Percentiles rank a stretch among this genome's conserved stretches.
Evolutionary conservation across 176 grass and related monocot species (phyloP).

Genomic region (Canna indica): DNA sequence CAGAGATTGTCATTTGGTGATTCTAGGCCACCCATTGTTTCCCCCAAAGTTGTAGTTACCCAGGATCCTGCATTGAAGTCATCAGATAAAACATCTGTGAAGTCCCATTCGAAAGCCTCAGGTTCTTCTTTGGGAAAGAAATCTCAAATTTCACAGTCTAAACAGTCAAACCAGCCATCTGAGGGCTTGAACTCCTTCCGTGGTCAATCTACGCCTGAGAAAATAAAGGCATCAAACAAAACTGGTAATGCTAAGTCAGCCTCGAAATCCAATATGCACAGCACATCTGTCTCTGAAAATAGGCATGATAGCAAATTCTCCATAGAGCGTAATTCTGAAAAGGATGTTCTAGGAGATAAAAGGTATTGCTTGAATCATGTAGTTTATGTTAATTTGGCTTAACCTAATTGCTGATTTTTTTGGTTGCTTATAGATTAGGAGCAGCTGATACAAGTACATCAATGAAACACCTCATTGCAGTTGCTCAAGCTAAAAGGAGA

Average conservation of each 20-base stretch:
- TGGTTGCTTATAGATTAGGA: constrained; percentile 30
- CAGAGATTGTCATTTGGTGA: constrained; percentile 10
- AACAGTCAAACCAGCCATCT: constrained; percentile 30
- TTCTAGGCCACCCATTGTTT: constrained; percentile 28
- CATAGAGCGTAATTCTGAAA: constrained; percentile 29
- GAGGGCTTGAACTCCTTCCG: constrained; percentile 37
- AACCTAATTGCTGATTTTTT: constrained; percentile 18
- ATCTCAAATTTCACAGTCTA: constrained; percentile 46
- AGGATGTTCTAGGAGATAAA: constrained; percentile 22
- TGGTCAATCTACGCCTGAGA: constrained; percentile 32
- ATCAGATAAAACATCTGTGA: constrained; percentile 38
- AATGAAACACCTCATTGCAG: constrained; percentile 97
- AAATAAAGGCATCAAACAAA: constrained; percentile 34
- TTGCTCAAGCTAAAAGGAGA: constrained; percentile 43
- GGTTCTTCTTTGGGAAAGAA: constrained; percentile 51
- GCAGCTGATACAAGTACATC: constrained; percentile 33
- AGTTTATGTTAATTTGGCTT: constrained; percentile 19
- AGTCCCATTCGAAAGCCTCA: constrained; percentile 28
- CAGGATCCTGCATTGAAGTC: constrained; percentile 28
- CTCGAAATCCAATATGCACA: constrained; percentile 34
- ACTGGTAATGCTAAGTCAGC: constrained; percentile 49
- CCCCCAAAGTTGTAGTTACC: constrained; percentile 23
- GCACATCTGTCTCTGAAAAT: constrained; percentile 27
- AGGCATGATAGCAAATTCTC: constrained; percentile 30
- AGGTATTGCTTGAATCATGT: background rate